These are phyloP conservation scores for Hymenoscyphus salicellus DNA, from an alignment of 2,329 filamentous ascomycete genomes.

Conservation along the genomic window DNA sequence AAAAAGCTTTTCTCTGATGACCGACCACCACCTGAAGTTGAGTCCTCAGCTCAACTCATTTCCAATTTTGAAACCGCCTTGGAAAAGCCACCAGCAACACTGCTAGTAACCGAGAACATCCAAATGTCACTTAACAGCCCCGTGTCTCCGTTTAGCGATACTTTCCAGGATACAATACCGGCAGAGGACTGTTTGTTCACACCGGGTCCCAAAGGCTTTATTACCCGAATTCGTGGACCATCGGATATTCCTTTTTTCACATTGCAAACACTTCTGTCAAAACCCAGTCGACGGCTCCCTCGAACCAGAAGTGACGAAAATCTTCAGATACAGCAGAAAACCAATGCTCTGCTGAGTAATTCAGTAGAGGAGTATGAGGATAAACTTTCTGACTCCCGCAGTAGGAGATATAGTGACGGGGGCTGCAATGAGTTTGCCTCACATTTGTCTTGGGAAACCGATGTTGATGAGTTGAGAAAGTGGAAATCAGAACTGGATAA, in stretches of 20 bases:
- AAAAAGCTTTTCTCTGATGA: neutral
- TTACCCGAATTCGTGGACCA: neutral
- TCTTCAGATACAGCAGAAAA: slow-evolving; percentile 13
- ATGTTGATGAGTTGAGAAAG: neutral
- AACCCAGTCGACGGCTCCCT: neutral
- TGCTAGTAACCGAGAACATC: neutral
- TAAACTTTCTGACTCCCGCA: neutral
- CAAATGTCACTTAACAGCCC: neutral
- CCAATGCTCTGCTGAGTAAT: slow-evolving; percentile 3
- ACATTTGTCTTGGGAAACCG: neutral
- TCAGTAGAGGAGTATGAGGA: neutral
- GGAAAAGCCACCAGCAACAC: neutral
- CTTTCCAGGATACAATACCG: neutral
- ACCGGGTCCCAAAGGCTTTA: neutral
- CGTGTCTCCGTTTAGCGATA: neutral
- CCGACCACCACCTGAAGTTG: neutral
- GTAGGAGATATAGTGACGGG: neutral
- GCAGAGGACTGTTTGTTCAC: neutral
- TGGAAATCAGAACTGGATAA: neutral
- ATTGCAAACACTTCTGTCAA: neutral
- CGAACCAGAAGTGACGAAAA: slow-evolving; percentile 13
- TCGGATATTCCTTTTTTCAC: neutral
- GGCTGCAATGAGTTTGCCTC: neutral
- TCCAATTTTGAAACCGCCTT: neutral
- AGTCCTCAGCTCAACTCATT: neutral